Percentiles rank a stretch among this genome's conserved stretches.
phyloP scores from a whole-genome alignment of 345 rosid genomes.

The Brassica nigra region DNA sequence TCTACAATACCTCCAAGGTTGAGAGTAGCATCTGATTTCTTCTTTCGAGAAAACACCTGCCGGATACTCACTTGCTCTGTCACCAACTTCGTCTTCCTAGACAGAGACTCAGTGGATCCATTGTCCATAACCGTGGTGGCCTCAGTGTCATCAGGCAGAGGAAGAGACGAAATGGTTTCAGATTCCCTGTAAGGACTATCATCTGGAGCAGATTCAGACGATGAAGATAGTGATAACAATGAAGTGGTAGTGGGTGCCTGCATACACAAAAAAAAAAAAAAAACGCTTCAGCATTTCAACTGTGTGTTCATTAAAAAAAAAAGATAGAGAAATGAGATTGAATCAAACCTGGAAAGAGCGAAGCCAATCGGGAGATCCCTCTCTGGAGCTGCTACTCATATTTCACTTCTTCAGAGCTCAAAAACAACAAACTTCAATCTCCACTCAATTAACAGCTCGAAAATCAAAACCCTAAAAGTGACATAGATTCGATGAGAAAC shows the following conservation, averaged over 20 bases:
- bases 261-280: not conserved
- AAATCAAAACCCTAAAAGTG: constrained; percentile 29
- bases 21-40: constrained; percentile 37
- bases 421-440: not conserved
- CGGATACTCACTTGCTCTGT: constrained; percentile 35
- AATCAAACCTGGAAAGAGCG: constrained; percentile 60
- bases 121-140: constrained; percentile 24
- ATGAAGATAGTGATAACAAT: constrained; percentile 51
- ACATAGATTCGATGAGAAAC: constrained; percentile 2
- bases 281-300: constrained; percentile 4
- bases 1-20: constrained; percentile 39
- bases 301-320: not conserved
- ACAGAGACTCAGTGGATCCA: constrained; percentile 19
- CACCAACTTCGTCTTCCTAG: constrained; percentile 32
- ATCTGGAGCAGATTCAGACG: constrained; percentile 53
- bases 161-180: constrained; percentile 34
- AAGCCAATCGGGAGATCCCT: constrained; percentile 85
- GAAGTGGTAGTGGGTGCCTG: constrained; percentile 55
- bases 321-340: not conserved
- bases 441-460: not conserved
- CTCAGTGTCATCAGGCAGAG: constrained; percentile 22
- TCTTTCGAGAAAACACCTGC: constrained; percentile 36
- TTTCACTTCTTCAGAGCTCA: constrained; percentile 20
- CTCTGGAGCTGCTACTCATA: constrained; percentile 71
- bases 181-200: constrained; percentile 43